phyloP scores from a whole-genome alignment of 2,329 filamentous ascomycete species.

The Cercospora zeina region DNA sequence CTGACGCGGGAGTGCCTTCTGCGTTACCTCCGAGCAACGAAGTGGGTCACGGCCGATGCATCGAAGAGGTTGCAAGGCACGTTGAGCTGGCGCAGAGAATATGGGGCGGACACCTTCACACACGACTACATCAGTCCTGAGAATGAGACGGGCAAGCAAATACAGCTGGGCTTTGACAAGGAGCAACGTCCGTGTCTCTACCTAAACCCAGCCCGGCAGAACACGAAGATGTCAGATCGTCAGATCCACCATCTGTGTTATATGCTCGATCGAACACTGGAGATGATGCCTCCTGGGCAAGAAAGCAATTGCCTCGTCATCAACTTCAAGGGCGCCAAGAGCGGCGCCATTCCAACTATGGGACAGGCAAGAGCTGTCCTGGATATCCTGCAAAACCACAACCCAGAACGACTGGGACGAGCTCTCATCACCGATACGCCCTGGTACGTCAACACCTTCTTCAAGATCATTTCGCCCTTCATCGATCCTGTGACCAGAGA shows the following conservation, averaged over 20 bases:
- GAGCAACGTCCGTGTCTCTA: conserved; percentile 85
- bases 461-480: conserved; percentile 93
- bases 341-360: conserved; percentile 73
- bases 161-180: conserved; percentile 84
- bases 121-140: conserved; percentile 87
- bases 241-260: conserved; percentile 94
- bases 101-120: conserved; percentile 75
- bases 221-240: conserved; percentile 80
- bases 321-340: conserved; percentile 82
- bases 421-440: conserved; percentile 90
- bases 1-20: conserved; percentile 89
- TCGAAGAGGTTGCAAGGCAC: conserved; percentile 78
- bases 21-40: conserved; percentile 88
- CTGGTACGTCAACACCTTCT: conserved; percentile 89
- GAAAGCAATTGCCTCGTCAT: conserved; percentile 86
- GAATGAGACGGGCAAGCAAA: conserved; percentile 95
- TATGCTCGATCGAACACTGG: conserved; percentile 88
- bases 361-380: conserved; percentile 79
- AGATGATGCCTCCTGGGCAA: conserved; percentile 81
- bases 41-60: conserved; percentile 78
- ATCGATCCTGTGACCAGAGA: conserved; percentile 91
- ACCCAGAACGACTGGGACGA: conserved; percentile 85
- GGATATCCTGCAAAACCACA: conserved; percentile 89
- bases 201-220: conserved; percentile 84
- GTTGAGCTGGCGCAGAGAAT: conserved; percentile 85